Percentiles rank a stretch among this genome's conserved stretches.
Conservation (phyloP, 192 early-diverging fungal genomes). For the Backusella tarrabulga region DNA sequence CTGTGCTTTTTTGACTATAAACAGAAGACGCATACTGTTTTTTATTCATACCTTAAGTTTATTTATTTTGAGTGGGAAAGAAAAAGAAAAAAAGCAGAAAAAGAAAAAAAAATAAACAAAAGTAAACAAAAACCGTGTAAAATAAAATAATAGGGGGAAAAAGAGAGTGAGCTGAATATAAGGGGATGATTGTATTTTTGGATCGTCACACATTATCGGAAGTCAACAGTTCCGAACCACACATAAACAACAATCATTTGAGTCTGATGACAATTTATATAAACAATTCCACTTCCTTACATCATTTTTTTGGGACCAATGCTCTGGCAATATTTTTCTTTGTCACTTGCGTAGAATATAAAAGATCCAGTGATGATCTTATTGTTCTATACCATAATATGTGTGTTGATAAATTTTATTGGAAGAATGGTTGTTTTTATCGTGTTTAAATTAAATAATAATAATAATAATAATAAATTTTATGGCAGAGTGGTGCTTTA, state of each 20-base stretch:
- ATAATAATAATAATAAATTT: too few species aligned
- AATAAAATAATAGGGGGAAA: not conserved
- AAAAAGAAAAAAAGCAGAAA: constrained; percentile 10
- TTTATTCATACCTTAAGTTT: not conserved
- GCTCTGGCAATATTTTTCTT: not conserved
- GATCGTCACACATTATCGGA: constrained; percentile 1
- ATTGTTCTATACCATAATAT: not conserved
- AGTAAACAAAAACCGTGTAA: not conserved
- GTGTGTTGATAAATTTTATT: too few species aligned
- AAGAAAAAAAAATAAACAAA: not conserved
- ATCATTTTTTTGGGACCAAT: not conserved
- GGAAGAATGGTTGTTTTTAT: too few species aligned
- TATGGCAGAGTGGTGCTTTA: not conserved
- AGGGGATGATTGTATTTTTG: not conserved
- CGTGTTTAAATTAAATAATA: too few species aligned
- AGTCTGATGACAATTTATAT: not conserved
- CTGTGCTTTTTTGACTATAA: constrained; percentile 28
- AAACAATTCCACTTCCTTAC: not conserved
- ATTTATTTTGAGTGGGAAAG: not conserved
- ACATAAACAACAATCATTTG: not conserved
- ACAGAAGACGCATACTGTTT: constrained; percentile 30
- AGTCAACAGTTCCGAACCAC: not conserved
- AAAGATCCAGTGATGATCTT: not conserved
- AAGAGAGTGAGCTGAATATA: not conserved
- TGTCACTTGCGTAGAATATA: not conserved